Percentiles rank a stretch among this genome's conserved stretches.
phyloP scores from a whole-genome alignment of 2,329 filamentous ascomycete species.

The Pestalotiopsis sp. region DNA sequence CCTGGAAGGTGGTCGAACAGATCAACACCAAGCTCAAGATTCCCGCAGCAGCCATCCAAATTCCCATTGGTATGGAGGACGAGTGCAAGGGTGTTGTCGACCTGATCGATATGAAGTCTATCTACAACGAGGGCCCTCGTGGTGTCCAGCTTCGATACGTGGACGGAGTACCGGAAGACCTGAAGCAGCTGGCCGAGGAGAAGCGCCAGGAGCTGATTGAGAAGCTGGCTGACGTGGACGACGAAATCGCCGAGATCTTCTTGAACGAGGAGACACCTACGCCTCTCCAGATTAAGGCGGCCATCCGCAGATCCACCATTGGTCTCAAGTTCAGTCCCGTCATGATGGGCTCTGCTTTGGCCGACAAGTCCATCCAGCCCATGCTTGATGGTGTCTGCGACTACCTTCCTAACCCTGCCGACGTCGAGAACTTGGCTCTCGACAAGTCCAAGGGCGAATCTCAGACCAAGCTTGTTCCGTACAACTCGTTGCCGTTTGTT shows the following conservation, averaged over 20 bases:
- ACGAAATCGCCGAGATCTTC: constrained; percentile 95
- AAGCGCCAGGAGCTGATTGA: constrained; percentile 87
- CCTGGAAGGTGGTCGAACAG: constrained; percentile 95
- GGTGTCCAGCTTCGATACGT: constrained; percentile 77
- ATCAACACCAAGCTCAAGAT: constrained; percentile 97
- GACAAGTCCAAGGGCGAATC: constrained; percentile 80
- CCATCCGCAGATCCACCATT: constrained; percentile 91
- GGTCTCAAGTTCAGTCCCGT: constrained; percentile 89
- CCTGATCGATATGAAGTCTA: constrained; percentile 85
- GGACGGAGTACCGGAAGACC: constrained; percentile 81
- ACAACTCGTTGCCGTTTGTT: constrained; percentile 91
- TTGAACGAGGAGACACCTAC: constrained; percentile 84
- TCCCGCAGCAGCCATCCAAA: constrained; percentile 88
- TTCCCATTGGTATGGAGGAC: constrained; percentile 92
- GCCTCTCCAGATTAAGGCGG: constrained; percentile 82
- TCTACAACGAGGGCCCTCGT: constrained; percentile 86
- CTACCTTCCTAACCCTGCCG: constrained; percentile 88
- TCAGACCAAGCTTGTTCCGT: constrained; percentile 84
- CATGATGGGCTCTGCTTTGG: constrained; percentile 93
- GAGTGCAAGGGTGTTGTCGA: constrained; percentile 92
- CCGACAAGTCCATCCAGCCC: constrained; percentile 92
- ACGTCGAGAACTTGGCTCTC: constrained; percentile 87
- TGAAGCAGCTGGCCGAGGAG: constrained; percentile 76
- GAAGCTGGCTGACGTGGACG: constrained; percentile 94
- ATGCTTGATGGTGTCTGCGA: constrained; percentile 97